Evolutionary conservation across 2,329 filamentous ascomycete species (phyloP), one percentile per base, ranked within the genome.

Genomic region (Cladophialophora chaetospira): DNA sequence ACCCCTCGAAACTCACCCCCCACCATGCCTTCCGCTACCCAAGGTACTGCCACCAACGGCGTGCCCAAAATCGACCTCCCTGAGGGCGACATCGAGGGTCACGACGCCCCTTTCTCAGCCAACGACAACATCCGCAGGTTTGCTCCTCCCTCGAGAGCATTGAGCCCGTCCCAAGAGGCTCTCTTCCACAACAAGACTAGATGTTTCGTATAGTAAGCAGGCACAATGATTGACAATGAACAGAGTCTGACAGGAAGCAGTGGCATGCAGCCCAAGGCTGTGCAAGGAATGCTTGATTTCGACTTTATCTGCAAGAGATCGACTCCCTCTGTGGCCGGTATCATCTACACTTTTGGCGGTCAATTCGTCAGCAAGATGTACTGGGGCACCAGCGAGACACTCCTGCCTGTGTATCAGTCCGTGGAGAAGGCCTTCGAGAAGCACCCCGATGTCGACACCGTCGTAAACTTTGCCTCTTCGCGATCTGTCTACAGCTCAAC

Each of bases 301-400:
- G 94, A 99, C 83, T 99, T 97, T 85, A 99, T 99, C 81, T 99
- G 94, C 91, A 97, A 97, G 87, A 90, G 94, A 71, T 84, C 87
- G 74, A 95, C 89, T 60, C 94, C 94, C 65, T 99, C 94, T 57
- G 94, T 99, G 58, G 94, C 94, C 66, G 94, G 92, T 74, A 97
- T 99, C 79, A 97, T 99, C 84, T 99, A 99, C 84, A 97, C 94
- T 69, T 99, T 99, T 73, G 94, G 94, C 75, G 94, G 94, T 68
- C 94, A 99, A 80, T 99, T 99, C 86, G 94, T 99, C 75, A 97
- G 91, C 87, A 99, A 99, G 88, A 97, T 99, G 94, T 99, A 99
- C 89, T 99, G 94, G 94, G 94, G 94, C 72, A 99, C 94, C 73
- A 97, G 91, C 81, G 94, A 99, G 84, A 99, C 94, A 63, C 87